These are phyloP conservation scores for Suhomyces bolitotheri DNA, from an alignment of 1,139 yeast genomes.

Conservation along the genomic window DNA sequence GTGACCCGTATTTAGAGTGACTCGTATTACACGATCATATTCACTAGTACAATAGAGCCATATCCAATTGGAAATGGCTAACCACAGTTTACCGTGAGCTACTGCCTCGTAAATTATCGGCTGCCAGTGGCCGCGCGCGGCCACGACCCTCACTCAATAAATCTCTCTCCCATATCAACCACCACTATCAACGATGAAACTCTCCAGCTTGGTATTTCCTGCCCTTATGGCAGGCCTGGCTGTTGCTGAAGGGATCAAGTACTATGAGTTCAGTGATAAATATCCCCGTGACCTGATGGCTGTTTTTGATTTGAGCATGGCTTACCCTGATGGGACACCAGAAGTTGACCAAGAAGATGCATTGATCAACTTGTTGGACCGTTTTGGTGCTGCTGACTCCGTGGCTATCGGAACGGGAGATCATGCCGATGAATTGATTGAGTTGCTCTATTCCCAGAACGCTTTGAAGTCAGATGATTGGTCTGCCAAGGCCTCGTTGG, in stretches of 20 bases:
- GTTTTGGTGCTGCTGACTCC: constrained; percentile 37
- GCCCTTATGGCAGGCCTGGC: constrained; percentile 7
- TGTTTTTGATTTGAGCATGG: constrained; percentile 23
- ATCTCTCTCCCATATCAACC: constrained; percentile 1
- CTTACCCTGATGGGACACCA: constrained; percentile 12
- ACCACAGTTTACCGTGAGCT: too few relatives aligned
- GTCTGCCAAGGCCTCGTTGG: constrained; percentile 30
- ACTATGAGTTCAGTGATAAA: too few relatives aligned
- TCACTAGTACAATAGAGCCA: too few relatives aligned
- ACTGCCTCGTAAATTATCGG: too few relatives aligned
- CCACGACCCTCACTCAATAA: too few relatives aligned
- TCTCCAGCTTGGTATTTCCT: constrained; percentile 11
- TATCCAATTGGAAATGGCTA: too few relatives aligned
- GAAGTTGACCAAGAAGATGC: constrained; percentile 22
- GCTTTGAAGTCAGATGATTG: not conserved
- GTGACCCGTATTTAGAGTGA: too few relatives aligned
- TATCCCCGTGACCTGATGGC: constrained; percentile 13
- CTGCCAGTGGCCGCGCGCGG: too few relatives aligned
- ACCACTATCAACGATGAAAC: constrained; percentile 8
- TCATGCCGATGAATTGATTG: constrained; percentile 26
- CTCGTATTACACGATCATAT: too few relatives aligned
- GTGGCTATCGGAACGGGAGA: constrained; percentile 31
- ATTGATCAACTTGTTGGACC: constrained; percentile 41
- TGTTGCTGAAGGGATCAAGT: constrained; percentile 6
- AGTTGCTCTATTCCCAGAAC: constrained; percentile 28